Base-by-base conservation (phyloP, 140 eudicot species). In the Anethum foeniculum region DNA sequence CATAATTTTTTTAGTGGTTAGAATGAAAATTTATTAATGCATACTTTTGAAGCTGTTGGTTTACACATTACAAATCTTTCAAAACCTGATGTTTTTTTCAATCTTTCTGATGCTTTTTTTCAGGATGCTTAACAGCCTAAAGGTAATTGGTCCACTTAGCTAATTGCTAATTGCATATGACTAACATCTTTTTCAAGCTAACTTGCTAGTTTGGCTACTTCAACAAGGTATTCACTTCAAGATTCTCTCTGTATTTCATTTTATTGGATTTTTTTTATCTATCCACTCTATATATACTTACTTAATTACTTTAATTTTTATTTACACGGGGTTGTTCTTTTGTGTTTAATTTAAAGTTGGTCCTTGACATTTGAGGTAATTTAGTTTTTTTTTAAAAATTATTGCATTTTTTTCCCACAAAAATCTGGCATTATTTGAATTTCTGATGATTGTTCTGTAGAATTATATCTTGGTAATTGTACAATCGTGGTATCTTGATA, bases 81-180 rank as follows among this genome's bases (percentile, higher is more conserved):
- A 73, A 73, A 73, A 73, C 56, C 36, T n/a, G 30, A 73, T 47
- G 77, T 28, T 73, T 47, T 19, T 54, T 43, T 11, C 54, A 13
- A 39, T 73, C 77, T 73, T 43, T 73, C 77, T 25, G 12, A n/a
- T 23, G n/a, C 48, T 43, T 38, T 73, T 6, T 3, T 15, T 27
- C 32, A 41, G 39, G 77, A 73, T 73, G 48, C 56, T 38, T 41
- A 28, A 73, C 16, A 73, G 15, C 77, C 77, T 34, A 73, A 73
- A 73, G 77, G 77, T 2, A 19, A 23, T 51, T 2, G 51, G 77
- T 73, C 77, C 77, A 73, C 52, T 43, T 73, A n/a, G 28, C 39
- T n/a, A n/a, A n/a, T n/a, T n/a, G n/a, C n/a, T n/a, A n/a, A n/a
- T n/a, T n/a, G n/a, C n/a, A n/a, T n/a, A n/a, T n/a, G n/a, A n/a